Evolutionary conservation across 139 green algal genomes (phyloP).

Genomic region (Picochlorum sp.): DNA sequence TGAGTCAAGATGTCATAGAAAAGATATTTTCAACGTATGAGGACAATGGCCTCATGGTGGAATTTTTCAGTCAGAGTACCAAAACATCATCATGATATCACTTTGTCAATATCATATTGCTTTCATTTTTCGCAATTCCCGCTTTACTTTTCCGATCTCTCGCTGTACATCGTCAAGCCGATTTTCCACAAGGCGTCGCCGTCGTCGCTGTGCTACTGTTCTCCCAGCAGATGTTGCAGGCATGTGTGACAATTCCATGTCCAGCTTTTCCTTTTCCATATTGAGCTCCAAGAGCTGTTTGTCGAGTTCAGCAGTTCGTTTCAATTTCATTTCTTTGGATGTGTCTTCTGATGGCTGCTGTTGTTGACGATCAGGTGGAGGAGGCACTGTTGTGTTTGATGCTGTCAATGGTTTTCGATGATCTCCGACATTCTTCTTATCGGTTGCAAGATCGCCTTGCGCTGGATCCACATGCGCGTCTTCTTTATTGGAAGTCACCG

Average conservation of each 20-base stretch:
- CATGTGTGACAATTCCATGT: background rate
- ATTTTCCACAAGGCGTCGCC: background rate
- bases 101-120: background rate
- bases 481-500: no score
- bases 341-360: background rate
- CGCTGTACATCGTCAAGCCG: background rate
- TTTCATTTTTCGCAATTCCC: background rate
- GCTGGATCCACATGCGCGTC: no score
- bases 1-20: background rate
- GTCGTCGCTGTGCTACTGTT: background rate
- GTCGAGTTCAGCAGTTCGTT: background rate
- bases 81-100: no score
- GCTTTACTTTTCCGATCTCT: background rate
- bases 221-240: background rate
- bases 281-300: slow-evolving; percentile 4
- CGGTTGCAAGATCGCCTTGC: no score
- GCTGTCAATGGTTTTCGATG: no score
- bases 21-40: background rate
- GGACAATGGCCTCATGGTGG: background rate
- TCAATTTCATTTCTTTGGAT: background rate
- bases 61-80: background rate
- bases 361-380: background rate
- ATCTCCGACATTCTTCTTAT: no score
- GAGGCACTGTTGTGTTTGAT: background rate
- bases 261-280: background rate